Evolutionary conservation across 345 rosid genomes (phyloP).

Genomic region (Fremontodendron californicum): DNA sequence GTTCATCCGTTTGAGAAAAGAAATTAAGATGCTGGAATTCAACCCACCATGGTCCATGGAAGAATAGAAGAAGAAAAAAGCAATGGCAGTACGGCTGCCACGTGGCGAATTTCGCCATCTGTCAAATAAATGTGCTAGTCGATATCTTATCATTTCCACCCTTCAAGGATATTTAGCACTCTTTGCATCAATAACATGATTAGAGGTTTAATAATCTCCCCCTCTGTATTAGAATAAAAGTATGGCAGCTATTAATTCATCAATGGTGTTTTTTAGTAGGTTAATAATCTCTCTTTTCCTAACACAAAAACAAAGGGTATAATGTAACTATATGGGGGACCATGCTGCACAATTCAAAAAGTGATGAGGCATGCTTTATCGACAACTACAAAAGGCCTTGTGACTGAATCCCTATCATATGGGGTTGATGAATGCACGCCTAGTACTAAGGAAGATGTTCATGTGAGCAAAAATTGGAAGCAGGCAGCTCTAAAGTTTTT

Average conservation of each 20-base stretch:
- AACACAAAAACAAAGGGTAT: neutral
- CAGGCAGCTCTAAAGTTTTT: neutral
- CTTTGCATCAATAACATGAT: conserved; percentile 16
- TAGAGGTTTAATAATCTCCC: conserved; percentile 14
- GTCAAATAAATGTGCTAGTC: conserved; percentile 28
- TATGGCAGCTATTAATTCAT: neutral
- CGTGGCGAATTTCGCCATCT: conserved; percentile 26
- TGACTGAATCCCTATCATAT: conserved; percentile 34
- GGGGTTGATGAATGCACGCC: conserved; percentile 37
- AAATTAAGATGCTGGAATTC: conserved; percentile 48
- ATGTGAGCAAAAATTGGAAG: conserved; percentile 1
- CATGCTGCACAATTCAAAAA: conserved; percentile 29
- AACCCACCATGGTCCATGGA: conserved; percentile 45
- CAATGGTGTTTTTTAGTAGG: neutral
- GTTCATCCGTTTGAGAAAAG: conserved; percentile 20
- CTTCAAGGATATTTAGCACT: conserved; percentile 29
- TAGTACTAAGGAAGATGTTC: conserved; percentile 1
- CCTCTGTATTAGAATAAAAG: neutral
- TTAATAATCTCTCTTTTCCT: neutral
- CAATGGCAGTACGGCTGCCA: conserved; percentile 41
- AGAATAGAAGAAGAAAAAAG: conserved; percentile 37
- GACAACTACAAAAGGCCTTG: conserved; percentile 42
- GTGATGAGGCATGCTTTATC: conserved; percentile 44
- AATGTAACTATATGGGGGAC: conserved; percentile 23
- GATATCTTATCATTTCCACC: conserved; percentile 30